Evolutionary conservation across 345 rosid species (phyloP), one percentile per base, ranked within the genome.

Genomic region (Gossypium thurberi): DNA sequence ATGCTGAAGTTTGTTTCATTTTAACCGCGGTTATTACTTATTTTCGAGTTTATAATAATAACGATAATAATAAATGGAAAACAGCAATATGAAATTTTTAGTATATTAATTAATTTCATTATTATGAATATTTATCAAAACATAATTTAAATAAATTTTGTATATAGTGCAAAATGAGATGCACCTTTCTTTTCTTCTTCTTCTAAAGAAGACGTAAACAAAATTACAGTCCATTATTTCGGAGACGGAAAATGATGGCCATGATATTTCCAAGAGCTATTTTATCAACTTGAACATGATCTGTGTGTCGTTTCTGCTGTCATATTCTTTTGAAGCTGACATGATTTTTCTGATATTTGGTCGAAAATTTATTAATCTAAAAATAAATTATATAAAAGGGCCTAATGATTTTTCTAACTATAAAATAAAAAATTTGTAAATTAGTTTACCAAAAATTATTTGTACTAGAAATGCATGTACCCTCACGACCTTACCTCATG

Each of bases 401-500:
- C 3, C 1, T 59, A 26, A 56, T 59, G 7, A 26, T 5, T 2
- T 26, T 13, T 12, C 10, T 57, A 7, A 21, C 23, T 11, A 58
- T 12, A 46, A 57, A 11, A 23, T 23, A 0, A 23, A 23, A 11
- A 10, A 57, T 21, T 18, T 57, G 7, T 11, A 12, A 13, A 23
- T 8, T 25, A 28, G 10, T n/a, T 64, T 7, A 47, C 8, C 71
- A 8, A 48, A 68, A 65, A 5, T 33, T 14, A 4, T 17, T 10
- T 17, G 11, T 42, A 28, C 44, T 10, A 48, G 17, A 69, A n/a
- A 51, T 51, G 59, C 10, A 51, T 63, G 42, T 52, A 15, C 2
- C 50, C 56, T 48, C 3, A n/a, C 17, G 50, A 6, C 58, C 44
- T 82, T 75, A 95, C 99, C 99, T 91, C 97, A 25, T 95, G 98